Conservation (phyloP, 257 asterid genomes). For the Marsdenia floribunda region DNA sequence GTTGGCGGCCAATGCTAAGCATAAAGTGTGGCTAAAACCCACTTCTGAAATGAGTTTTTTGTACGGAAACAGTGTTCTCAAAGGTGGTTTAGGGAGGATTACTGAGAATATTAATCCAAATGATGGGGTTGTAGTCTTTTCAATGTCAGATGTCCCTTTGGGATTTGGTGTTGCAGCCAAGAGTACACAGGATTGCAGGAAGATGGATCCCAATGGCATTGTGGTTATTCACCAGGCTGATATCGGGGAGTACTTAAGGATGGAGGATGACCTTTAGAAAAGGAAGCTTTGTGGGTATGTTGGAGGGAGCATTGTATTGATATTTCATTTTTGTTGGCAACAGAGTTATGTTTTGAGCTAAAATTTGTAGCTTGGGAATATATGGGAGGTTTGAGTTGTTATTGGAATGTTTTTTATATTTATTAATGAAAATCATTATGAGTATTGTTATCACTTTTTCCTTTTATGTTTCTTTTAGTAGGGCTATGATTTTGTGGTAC, state of each 20-base stretch:
- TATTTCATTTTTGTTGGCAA: background rate
- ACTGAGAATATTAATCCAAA: constrained; percentile 72
- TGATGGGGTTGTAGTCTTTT: constrained; percentile 83
- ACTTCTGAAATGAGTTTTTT: constrained; percentile 78
- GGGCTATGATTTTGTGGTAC: background rate
- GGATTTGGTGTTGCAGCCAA: constrained; percentile 90
- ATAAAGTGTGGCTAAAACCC: constrained; percentile 89
- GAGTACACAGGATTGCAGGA: constrained; percentile 77
- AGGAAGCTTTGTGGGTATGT: background rate
- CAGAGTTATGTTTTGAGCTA: background rate
- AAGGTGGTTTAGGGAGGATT: constrained; percentile 90
- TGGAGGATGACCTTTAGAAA: constrained; percentile 69
- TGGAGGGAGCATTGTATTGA: no score
- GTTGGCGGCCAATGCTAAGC: constrained; percentile 72
- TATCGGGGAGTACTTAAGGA: constrained; percentile 86
- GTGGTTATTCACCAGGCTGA: constrained; percentile 82
- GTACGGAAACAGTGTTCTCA: constrained; percentile 80
- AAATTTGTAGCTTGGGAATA: background rate
- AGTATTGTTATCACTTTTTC: background rate
- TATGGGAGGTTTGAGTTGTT: background rate
- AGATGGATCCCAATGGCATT: constrained; percentile 80
- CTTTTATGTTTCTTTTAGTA: background rate
- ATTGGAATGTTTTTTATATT: background rate
- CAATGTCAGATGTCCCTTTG: constrained; percentile 82
- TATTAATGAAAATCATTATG: background rate